A percentile compares a stretch with the other conserved stretches of the same genome.
Evolutionary conservation across 1,284 basidiomycete species (phyloP).

Genomic region (Malassezia nana): DNA sequence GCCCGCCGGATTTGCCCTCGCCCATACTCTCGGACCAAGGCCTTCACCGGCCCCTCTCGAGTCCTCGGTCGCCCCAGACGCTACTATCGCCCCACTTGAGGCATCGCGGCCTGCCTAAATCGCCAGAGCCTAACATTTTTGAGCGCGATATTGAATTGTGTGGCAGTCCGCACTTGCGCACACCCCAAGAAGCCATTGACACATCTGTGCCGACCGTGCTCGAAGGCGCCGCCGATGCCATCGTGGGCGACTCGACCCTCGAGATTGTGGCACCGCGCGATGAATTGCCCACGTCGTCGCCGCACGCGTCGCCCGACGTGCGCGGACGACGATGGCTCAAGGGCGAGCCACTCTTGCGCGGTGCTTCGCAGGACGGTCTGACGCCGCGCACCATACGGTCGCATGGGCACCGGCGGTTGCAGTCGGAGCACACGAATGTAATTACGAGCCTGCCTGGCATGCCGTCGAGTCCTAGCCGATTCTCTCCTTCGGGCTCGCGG

Average conservation of each 20-base stretch:
- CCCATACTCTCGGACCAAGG: not conserved
- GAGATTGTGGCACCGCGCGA: slow-evolving; percentile 36
- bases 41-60: not conserved
- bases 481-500: slow-evolving; percentile 2
- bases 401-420: slow-evolving; percentile 11
- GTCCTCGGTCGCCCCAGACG: not conserved
- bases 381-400: not conserved
- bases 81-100: not conserved
- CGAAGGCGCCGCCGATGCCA: slow-evolving; percentile 43
- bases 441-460: not conserved
- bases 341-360: not conserved
- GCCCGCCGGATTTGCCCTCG: not conserved
- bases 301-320: not conserved
- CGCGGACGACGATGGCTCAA: not conserved
- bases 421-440: slow-evolving; percentile 7
- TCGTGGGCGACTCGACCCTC: slow-evolving; percentile 33
- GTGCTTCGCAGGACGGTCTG: not conserved
- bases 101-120: not conserved
- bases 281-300: not conserved
- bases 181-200: slow-evolving; percentile 40
- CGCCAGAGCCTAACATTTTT: slow-evolving; percentile 34
- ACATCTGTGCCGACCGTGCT: slow-evolving; percentile 41
- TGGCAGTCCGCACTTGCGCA: slow-evolving; percentile 33
- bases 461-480: not conserved
- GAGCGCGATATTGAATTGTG: slow-evolving; percentile 43